Evolutionary conservation across 2,329 filamentous ascomycete species (phyloP).

Genomic region (Aspergillus felis): DNA sequence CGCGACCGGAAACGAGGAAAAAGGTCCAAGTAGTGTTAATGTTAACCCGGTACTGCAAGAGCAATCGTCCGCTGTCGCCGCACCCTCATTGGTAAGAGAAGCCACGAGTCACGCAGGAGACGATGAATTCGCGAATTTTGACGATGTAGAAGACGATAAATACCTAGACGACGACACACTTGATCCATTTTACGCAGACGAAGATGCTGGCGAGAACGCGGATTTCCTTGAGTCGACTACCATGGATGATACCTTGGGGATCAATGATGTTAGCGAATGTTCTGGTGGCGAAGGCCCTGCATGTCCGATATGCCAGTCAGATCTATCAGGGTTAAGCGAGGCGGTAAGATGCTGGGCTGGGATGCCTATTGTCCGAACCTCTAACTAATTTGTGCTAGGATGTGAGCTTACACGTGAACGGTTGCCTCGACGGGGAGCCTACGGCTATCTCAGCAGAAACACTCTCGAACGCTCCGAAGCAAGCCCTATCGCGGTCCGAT

Average conservation of each 20-base stretch:
- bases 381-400: constrained; percentile 49
- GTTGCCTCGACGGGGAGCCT: constrained; percentile 80
- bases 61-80: constrained; percentile 17
- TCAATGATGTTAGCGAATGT: constrained; percentile 15
- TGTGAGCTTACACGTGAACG: constrained; percentile 81
- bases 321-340: constrained; percentile 55
- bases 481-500: constrained; percentile 55
- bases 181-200: constrained; percentile 56
- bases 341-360: constrained; percentile 24
- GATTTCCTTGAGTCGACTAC: constrained; percentile 18
- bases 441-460: constrained; percentile 48
- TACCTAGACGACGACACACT: constrained; percentile 60
- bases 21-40: constrained; percentile 3
- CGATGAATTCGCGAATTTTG: constrained; percentile 52
- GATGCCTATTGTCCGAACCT: background rate
- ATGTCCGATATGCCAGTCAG: constrained; percentile 76
- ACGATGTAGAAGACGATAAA: constrained; percentile 59
- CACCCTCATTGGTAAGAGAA: constrained; percentile 49
- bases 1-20: background rate
- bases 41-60: constrained; percentile 8
- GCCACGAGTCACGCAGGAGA: constrained; percentile 43
- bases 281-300: constrained; percentile 24
- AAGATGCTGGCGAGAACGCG: constrained; percentile 22
- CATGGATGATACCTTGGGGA: constrained; percentile 15
- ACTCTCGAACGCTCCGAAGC: constrained; percentile 13